Evolutionary conservation across 768 basidiomycete species (phyloP), one percentile per base, ranked within the genome.

Genomic region (Leccinum rimulosum): DNA sequence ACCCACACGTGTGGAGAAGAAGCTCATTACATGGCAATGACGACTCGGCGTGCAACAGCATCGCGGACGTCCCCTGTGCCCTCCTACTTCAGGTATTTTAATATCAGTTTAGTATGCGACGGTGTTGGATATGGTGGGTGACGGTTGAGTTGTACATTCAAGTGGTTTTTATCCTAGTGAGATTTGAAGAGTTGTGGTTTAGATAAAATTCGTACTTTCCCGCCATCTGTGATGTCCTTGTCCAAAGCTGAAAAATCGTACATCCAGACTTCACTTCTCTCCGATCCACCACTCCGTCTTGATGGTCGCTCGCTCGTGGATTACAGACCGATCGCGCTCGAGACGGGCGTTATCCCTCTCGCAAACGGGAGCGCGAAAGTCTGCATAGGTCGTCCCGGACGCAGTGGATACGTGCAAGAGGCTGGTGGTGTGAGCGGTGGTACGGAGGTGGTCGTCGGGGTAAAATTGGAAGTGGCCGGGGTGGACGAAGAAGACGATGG

Each of bases 301-400:
- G 93, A 95, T 70, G 92, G 92, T 1, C 87, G 93, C 19, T 67
- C 76, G 6, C 77, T 89, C 0, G 72, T 79, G 36, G 87, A 90
- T 62, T 94, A 82, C 65, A 80, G 93, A 30, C 74, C 81, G 0
- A 79, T 95, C 22, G 76, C 83, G 8, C 82, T 95, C 30, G 87
- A 91, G 73, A 91, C 90, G 0, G 89, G 88, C 22, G 81, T 89
- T 2, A 84, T 86, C 15, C 89, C 91, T 6, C 80, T 92, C 6
- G 88, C 93, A 19, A 93, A 95, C 60, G 93, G 93, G 6, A 93
- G 91, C 61, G 91, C 91, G 6, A 81, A 83, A 25, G 75, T 93
- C 8, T 83, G 77, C 62, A 82, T 94, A n/a, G 93, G 91, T 75
- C 59, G 74, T 79, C 27, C 76, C 77, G 83, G 82, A 6, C 85